Conservation (phyloP, 2,329 filamentous ascomycete species). For the Amphichorda felina region DNA sequence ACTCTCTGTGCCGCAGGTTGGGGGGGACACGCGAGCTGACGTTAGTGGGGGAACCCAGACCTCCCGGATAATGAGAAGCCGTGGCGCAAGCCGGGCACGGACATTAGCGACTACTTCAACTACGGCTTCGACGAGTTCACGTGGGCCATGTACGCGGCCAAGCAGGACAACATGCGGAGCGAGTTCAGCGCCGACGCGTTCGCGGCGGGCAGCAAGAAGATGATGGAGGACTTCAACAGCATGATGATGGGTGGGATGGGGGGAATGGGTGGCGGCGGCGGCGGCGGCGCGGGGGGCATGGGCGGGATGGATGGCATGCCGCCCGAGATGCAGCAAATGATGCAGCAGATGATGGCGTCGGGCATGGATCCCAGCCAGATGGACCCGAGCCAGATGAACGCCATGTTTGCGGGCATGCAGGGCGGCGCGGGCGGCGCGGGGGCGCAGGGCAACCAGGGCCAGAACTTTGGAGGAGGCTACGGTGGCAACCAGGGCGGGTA, state of each 20-base stretch:
- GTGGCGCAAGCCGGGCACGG: constrained; percentile 88
- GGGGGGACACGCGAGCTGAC: not conserved
- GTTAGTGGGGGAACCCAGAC: constrained; percentile 32
- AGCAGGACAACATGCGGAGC: constrained; percentile 68
- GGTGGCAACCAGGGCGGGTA: constrained; percentile 41
- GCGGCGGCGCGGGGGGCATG: constrained; percentile 16
- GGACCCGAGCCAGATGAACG: constrained; percentile 45
- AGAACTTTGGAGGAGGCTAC: constrained; percentile 39
- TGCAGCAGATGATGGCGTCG: constrained; percentile 57
- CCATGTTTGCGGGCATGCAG: constrained; percentile 50
- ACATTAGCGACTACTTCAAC: constrained; percentile 96
- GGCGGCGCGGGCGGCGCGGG: constrained; percentile 17
- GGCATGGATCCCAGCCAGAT: constrained; percentile 57
- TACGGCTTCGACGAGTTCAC: constrained; percentile 98
- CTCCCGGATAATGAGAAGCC: constrained; percentile 78
- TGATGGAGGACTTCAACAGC: constrained; percentile 56
- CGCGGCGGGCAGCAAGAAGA: constrained; percentile 62
- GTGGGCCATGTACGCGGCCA: constrained; percentile 87
- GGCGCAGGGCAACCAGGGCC: constrained; percentile 28
- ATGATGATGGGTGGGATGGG: constrained; percentile 50
- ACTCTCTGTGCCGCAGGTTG: not conserved
- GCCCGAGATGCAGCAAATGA: constrained; percentile 56
- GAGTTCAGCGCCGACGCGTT: constrained; percentile 61
- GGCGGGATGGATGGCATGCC: constrained; percentile 48
- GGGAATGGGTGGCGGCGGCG: constrained; percentile 18